Evolutionary conservation across 495 filamentous ascomycete species (phyloP), one percentile per base, ranked within the genome.

Genomic region (Tuber magnatum): DNA sequence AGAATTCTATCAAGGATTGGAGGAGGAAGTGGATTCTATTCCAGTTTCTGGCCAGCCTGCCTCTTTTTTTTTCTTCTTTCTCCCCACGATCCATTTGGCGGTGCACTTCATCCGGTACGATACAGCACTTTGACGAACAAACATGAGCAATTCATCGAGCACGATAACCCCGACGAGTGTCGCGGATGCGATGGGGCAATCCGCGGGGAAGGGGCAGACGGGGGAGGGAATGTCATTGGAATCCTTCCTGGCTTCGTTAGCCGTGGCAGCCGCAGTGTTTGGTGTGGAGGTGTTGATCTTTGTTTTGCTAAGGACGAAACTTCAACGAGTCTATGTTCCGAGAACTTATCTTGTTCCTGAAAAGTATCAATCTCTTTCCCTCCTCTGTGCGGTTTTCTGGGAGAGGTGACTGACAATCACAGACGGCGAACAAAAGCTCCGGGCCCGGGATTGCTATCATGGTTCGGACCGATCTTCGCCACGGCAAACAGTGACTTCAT

Each of bases 291-390:
- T 92, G 65, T 81, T 91, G 48, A 81, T 93, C 51, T 97, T 97
- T 81, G 78, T 94, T 65, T 80, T 97, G 32, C 85, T 97, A 20
- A 91, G 92, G 78, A 88, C 90, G 74, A 94, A 91, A 80, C 84
- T 97, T 65, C 89, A 88, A 3, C 88, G 94, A 76, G 95, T 97
- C 80, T 97, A 96, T 91, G 95, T 85, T 90, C 94, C 94, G 0
- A 91, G 93, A 84, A 96, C 94, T 14, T 97, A 93, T 82, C 88
- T 97, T 28, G 94, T 97, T 10, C 92, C 94, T 20, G 92, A 96
- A 84, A 90, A 91, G 84, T 93, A 94, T 84, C 89, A 92, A 94
- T 84, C 89, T 91, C 77, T 39, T 69, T 48, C 16, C 16, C n/a
- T 65, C 69, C 38, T 40, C 24, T 22, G 40, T 48, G 8, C 32